These are phyloP conservation scores for Paramyrothecium sp. DNA, from an alignment of 2,329 filamentous ascomycete genomes.

Conservation along the genomic window DNA sequence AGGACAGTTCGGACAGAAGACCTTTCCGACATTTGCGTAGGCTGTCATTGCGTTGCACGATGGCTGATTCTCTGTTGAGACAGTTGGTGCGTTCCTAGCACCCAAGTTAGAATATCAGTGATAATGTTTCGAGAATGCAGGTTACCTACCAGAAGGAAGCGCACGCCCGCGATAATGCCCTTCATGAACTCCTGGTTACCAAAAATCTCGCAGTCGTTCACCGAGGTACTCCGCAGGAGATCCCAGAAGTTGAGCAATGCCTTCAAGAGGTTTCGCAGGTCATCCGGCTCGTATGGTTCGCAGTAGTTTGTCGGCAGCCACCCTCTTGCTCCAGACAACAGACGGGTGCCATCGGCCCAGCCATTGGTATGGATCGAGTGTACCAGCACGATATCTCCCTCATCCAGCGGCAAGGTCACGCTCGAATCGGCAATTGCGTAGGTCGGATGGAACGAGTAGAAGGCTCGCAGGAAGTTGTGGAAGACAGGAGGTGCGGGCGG, in stretches of 20 bases:
- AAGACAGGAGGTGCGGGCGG: constrained; percentile 64
- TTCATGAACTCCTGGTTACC: constrained; percentile 92
- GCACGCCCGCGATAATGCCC: constrained; percentile 88
- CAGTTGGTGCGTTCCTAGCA: constrained; percentile 82
- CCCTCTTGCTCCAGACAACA: constrained; percentile 81
- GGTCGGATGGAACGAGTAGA: constrained; percentile 86
- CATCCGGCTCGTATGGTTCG: constrained; percentile 86
- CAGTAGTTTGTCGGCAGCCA: constrained; percentile 99
- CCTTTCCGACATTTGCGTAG: constrained; percentile 82
- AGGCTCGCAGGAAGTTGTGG: constrained; percentile 91
- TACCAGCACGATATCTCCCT: constrained; percentile 89
- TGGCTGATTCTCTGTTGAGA: constrained; percentile 74
- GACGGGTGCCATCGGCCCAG: constrained; percentile 93
- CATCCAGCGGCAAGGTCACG: constrained; percentile 82
- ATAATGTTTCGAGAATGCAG: neutral
- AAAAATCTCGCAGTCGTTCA: constrained; percentile 76
- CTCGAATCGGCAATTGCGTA: constrained; percentile 77
- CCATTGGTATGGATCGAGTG: constrained; percentile 98
- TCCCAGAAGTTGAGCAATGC: constrained; percentile 93
- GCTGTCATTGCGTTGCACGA: constrained; percentile 72
- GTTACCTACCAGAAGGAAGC: constrained; percentile 75
- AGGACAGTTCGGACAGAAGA: constrained; percentile 83
- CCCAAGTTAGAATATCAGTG: neutral
- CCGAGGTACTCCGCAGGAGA: constrained; percentile 73
- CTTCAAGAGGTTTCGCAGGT: constrained; percentile 81